Conservation (phyloP, 768 basidiomycete species). For the Tremella mesenterica region DNA sequence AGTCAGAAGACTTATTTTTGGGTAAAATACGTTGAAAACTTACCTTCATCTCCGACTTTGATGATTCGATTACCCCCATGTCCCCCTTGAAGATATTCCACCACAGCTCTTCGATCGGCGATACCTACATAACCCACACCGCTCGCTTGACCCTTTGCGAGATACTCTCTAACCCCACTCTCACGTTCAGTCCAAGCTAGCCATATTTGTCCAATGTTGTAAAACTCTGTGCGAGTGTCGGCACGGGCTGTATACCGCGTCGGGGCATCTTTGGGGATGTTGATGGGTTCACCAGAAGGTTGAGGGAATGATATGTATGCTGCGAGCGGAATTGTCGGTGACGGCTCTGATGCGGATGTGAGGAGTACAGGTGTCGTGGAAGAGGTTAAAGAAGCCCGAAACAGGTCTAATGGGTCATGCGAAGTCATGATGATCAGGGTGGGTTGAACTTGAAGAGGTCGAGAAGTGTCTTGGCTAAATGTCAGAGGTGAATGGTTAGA, state of each 20-base stretch:
- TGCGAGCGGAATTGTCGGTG: slow-evolving; percentile 52
- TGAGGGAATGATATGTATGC: slow-evolving; percentile 55
- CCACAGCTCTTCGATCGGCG: slow-evolving; percentile 74
- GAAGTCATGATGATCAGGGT: not conserved
- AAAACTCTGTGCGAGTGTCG: slow-evolving; percentile 53
- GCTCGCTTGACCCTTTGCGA: slow-evolving; percentile 69
- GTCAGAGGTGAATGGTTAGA: not conserved
- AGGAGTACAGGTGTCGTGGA: slow-evolving; percentile 27
- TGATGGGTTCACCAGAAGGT: slow-evolving; percentile 6
- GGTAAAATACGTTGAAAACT: not conserved
- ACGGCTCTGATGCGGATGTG: slow-evolving; percentile 29
- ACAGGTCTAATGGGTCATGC: slow-evolving; percentile 40
- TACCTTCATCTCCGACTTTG: slow-evolving; percentile 46
- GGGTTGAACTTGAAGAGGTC: not conserved
- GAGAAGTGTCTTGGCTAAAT: not conserved
- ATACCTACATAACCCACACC: slow-evolving; percentile 72
- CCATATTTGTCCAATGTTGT: slow-evolving; percentile 70
- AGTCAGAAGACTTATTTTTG: not conserved
- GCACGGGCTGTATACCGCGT: slow-evolving; percentile 62
- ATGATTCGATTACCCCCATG: slow-evolving; percentile 53
- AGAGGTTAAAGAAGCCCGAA: slow-evolving; percentile 34
- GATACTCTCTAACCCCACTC: slow-evolving; percentile 71
- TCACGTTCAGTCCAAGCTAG: slow-evolving; percentile 74
- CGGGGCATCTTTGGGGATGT: slow-evolving; percentile 61
- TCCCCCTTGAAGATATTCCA: slow-evolving; percentile 70